Evolutionary conservation across 2,329 filamentous ascomycete genomes (phyloP).

Genomic region (Ceratocystis ficicola): DNA sequence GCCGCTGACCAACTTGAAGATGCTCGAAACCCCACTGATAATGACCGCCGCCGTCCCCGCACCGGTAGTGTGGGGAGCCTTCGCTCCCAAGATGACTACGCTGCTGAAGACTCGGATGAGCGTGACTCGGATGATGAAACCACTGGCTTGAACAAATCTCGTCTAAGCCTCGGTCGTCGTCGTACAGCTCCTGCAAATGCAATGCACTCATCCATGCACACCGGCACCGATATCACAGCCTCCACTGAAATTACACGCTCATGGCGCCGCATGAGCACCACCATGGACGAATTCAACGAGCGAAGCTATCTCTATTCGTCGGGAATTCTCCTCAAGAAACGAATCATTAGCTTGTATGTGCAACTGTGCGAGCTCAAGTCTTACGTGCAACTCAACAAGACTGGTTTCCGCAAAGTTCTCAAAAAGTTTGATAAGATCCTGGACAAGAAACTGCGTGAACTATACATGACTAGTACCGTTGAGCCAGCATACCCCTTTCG

Average conservation of each 20-base stretch:
- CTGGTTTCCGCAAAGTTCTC: slow-evolving; percentile 87
- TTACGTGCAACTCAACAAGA: slow-evolving; percentile 90
- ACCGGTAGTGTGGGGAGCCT: slow-evolving; percentile 33
- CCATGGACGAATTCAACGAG: slow-evolving; percentile 68
- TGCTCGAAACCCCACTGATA: slow-evolving; percentile 25
- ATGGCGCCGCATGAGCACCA: slow-evolving; percentile 49
- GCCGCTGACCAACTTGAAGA: slow-evolving; percentile 35
- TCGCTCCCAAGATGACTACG: slow-evolving; percentile 42
- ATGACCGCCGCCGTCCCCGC: slow-evolving; percentile 24
- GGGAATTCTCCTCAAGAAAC: slow-evolving; percentile 81
- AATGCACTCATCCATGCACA: slow-evolving; percentile 28
- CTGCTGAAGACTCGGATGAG: slow-evolving; percentile 46
- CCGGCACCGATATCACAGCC: slow-evolving; percentile 45
- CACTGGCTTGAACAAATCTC: slow-evolving; percentile 40
- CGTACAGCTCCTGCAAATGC: slow-evolving; percentile 9
- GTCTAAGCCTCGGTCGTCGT: slow-evolving; percentile 30
- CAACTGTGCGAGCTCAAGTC: slow-evolving; percentile 91
- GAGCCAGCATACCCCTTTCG: slow-evolving; percentile 72
- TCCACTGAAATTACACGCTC: slow-evolving; percentile 49
- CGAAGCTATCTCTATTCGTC: slow-evolving; percentile 55
- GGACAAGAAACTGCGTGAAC: slow-evolving; percentile 63
- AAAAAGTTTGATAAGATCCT: slow-evolving; percentile 99
- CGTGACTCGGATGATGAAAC: slow-evolving; percentile 53
- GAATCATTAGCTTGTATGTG: slow-evolving; percentile 76
- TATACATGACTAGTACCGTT: slow-evolving; percentile 64